Conservation (phyloP, 2,329 filamentous ascomycete species). For the Cladobotryum mycophilum region DNA sequence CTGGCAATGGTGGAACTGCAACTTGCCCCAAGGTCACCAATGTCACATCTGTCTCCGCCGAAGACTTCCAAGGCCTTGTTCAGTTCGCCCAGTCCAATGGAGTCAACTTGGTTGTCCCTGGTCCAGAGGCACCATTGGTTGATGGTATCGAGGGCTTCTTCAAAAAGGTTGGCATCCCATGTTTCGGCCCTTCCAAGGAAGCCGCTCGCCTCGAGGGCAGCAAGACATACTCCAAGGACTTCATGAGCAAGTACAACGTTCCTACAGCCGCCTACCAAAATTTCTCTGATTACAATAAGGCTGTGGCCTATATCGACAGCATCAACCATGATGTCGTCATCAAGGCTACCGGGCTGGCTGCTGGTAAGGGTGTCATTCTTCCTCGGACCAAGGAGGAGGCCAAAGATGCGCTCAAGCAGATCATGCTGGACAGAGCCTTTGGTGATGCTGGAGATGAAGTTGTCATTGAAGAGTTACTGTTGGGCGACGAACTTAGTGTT, state of each 20-base stretch:
- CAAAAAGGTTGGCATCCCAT: constrained; percentile 62
- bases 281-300: constrained; percentile 71
- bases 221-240: constrained; percentile 96
- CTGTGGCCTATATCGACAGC: constrained; percentile 65
- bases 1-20: constrained; percentile 84
- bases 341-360: constrained; percentile 87
- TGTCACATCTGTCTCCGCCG: constrained; percentile 58
- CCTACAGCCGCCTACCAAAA: constrained; percentile 89
- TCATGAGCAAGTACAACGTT: constrained; percentile 87
- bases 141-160: constrained; percentile 86
- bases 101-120: constrained; percentile 80
- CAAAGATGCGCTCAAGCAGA: constrained; percentile 71
- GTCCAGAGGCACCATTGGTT: constrained; percentile 89
- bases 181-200: constrained; percentile 78
- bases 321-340: constrained; percentile 75
- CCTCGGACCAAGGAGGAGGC: constrained; percentile 78
- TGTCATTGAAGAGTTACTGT: constrained; percentile 89
- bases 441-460: constrained; percentile 82
- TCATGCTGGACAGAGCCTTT: constrained; percentile 86
- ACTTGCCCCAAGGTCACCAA: constrained; percentile 67
- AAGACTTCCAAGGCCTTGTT: constrained; percentile 74
- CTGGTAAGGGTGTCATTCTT: constrained; percentile 92
- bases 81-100: constrained; percentile 64
- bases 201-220: constrained; percentile 91
- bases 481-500: constrained; percentile 88